These are phyloP conservation scores for Trichophyton mentagrophytes DNA, from an alignment of 2,329 filamentous ascomycete species.

Conservation along the genomic window DNA sequence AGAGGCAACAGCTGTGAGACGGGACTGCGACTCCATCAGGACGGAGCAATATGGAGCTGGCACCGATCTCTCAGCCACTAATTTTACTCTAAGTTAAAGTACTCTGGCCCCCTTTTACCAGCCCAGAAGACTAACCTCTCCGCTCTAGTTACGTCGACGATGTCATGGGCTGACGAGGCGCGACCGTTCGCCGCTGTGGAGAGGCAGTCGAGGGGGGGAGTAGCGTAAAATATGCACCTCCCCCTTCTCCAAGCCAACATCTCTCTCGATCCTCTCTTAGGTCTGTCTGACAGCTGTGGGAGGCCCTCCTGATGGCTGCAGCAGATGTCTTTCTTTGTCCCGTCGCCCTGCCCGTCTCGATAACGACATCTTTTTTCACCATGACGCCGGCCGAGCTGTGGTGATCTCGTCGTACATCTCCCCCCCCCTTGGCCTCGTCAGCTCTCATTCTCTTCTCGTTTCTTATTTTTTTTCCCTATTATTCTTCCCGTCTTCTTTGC, in stretches of 20 bases:
- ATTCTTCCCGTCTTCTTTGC: neutral
- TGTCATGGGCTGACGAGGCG: neutral
- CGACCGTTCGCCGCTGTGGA: neutral
- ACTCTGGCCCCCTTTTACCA: neutral
- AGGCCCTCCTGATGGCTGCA: neutral
- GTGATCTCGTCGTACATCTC: neutral
- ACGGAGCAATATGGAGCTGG: neutral
- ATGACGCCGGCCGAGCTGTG: neutral
- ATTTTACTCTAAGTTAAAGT: neutral
- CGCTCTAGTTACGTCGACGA: neutral
- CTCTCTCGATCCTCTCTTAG: neutral
- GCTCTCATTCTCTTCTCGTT: neutral
- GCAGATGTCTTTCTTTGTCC: neutral
- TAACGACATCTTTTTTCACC: neutral
- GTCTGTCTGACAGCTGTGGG: neutral
- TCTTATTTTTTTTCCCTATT: neutral
- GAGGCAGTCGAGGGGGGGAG: neutral
- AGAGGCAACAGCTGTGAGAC: neutral
- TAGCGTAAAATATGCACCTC: neutral
- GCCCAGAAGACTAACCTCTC: neutral
- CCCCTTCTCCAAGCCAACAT: neutral
- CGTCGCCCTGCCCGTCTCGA: neutral
- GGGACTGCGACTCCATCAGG: neutral
- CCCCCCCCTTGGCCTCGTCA: neutral
- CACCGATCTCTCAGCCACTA: neutral